A percentile compares a stretch with the other conserved stretches of the same genome.
Evolutionary conservation across 305 asterid species (phyloP).

Genomic region (Fraxinus dipetala): DNA sequence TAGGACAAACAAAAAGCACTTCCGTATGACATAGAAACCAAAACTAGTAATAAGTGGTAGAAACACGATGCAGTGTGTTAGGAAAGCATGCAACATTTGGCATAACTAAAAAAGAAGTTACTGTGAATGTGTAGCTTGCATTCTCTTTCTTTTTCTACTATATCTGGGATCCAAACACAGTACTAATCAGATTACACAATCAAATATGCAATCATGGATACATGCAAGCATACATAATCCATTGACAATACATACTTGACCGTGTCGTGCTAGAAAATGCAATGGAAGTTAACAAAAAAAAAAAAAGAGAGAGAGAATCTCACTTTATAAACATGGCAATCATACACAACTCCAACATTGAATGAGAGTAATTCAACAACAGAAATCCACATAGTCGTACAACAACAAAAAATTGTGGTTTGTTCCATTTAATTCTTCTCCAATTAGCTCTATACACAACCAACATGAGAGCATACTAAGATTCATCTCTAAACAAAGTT

Average conservation of each 20-base stretch:
- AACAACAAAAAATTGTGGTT: neutral
- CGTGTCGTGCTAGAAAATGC: neutral
- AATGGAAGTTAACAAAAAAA: neutral
- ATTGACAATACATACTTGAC: neutral
- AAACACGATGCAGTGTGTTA: neutral
- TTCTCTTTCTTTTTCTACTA: neutral
- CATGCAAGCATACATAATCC: neutral
- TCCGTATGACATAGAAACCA: neutral
- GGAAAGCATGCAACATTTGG: neutral
- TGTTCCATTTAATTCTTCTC: neutral
- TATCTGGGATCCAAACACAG: neutral
- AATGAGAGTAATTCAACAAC: neutral
- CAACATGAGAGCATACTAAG: constrained; percentile 11
- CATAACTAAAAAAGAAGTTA: neutral
- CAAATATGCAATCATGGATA: neutral
- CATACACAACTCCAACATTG: neutral
- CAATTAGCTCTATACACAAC: neutral
- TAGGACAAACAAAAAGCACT: constrained; percentile 8
- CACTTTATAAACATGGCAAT: neutral
- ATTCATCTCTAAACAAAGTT: constrained; percentile 16
- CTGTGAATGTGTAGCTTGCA: neutral
- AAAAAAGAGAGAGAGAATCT: neutral
- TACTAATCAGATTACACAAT: neutral
- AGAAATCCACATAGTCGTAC: neutral
- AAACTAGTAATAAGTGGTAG: neutral